A percentile compares a stretch with the other conserved stretches of the same genome.
phyloP scores from a whole-genome alignment of 441 rosid species.

The Jatropha podagrica region DNA sequence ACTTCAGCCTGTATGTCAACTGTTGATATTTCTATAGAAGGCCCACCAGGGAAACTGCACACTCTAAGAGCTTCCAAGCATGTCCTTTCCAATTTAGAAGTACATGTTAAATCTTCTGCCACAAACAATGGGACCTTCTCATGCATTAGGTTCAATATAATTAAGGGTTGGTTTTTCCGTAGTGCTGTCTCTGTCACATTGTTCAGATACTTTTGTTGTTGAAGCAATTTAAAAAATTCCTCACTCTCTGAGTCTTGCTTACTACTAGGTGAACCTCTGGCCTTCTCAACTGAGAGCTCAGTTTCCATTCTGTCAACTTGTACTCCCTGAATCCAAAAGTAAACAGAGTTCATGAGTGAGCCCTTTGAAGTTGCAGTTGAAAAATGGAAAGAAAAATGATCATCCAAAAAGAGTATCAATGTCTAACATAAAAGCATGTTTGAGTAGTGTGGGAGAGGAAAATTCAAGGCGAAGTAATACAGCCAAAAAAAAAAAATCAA shows the following conservation, averaged over 20 bases:
- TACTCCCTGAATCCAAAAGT: constrained; percentile 61
- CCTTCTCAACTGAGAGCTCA: constrained; percentile 46
- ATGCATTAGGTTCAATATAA: constrained; percentile 63
- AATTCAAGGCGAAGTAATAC: not conserved
- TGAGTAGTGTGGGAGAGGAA: not conserved
- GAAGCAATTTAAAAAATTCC: constrained; percentile 49
- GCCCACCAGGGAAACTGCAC: constrained; percentile 47
- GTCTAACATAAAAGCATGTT: too few species aligned
- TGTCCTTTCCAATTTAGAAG: constrained; percentile 58
- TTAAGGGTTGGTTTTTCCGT: constrained; percentile 65
- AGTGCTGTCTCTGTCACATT: constrained; percentile 76
- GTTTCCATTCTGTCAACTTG: constrained; percentile 69
- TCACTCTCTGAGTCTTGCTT: constrained; percentile 47
- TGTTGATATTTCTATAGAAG: constrained; percentile 43
- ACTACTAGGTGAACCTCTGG: constrained; percentile 33
- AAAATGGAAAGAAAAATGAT: not conserved
- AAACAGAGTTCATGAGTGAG: not conserved
- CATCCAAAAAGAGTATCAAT: too few species aligned
- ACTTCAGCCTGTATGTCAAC: constrained; percentile 39
- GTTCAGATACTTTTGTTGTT: constrained; percentile 64
- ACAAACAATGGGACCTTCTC: constrained; percentile 48
- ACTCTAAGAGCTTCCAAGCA: constrained; percentile 73
- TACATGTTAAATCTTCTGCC: constrained; percentile 52
- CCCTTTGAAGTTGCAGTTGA: not conserved
- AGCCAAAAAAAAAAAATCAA: constrained; percentile 5